A percentile compares a stretch with the other conserved stretches of the same genome.
These are phyloP conservation scores for Coemansia sp. DNA, from an alignment of 192 early-diverging fungal genomes.

Conservation along the genomic window DNA sequence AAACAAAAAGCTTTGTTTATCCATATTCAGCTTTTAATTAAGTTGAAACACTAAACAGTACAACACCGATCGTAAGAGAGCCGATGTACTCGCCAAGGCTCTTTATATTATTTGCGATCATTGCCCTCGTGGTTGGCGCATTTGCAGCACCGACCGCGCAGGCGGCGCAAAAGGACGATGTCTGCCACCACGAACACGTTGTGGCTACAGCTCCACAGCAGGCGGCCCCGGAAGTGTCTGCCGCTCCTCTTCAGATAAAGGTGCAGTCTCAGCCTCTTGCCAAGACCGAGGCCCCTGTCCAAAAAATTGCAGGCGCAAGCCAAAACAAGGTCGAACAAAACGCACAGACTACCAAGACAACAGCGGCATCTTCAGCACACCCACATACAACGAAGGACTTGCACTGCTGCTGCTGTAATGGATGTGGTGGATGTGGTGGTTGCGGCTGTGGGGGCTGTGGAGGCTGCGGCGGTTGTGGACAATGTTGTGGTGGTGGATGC, in stretches of 20 bases:
- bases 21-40: background rate
- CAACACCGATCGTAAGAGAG: background rate
- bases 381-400: slow-evolving; percentile 24
- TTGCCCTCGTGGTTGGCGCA: slow-evolving; percentile 11
- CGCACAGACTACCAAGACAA: background rate
- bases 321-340: background rate
- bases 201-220: background rate
- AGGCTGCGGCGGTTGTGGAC: slow-evolving; percentile 11
- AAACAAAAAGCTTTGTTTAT: background rate
- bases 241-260: background rate
- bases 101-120: slow-evolving; percentile 5
- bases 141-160: slow-evolving; percentile 11
- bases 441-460: slow-evolving; percentile 10
- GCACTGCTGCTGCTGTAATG: slow-evolving; percentile 27
- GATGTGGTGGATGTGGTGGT: slow-evolving; percentile 15
- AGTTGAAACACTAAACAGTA: background rate
- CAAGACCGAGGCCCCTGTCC: background rate
- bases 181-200: background rate
- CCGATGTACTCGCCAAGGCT: slow-evolving; percentile 17
- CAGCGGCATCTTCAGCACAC: background rate
- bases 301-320: background rate
- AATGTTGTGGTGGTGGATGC: slow-evolving; percentile 23
- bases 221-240: background rate
- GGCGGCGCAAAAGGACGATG: background rate
- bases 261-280: slow-evolving; percentile 4